Conservation (phyloP, 768 basidiomycete genomes). For the Candolleomyces efflorescens region DNA sequence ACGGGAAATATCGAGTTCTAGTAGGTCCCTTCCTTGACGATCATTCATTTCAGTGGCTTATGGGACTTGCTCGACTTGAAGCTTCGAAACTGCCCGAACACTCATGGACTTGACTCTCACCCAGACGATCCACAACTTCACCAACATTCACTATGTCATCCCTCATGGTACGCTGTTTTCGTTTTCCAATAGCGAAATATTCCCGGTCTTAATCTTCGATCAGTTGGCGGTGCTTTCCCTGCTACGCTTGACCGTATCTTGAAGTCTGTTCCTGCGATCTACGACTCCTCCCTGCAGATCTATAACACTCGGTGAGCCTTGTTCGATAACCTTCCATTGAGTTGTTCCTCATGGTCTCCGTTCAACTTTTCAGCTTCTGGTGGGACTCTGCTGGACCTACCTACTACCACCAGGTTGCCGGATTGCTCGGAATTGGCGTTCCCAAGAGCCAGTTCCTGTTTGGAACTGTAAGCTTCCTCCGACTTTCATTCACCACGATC, state of each 20-base stretch:
- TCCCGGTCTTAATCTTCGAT: neutral
- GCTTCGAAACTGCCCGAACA: slow-evolving; percentile 27
- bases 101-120: slow-evolving; percentile 26
- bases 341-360: neutral
- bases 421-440: slow-evolving; percentile 25
- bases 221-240: slow-evolving; percentile 31
- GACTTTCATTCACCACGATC: neutral
- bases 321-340: neutral
- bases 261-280: slow-evolving; percentile 25
- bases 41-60: neutral
- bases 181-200: neutral
- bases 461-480: slow-evolving; percentile 23
- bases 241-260: slow-evolving; percentile 28
- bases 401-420: slow-evolving; percentile 28
- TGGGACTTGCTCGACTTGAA: slow-evolving; percentile 3
- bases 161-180: slow-evolving; percentile 22
- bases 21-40: slow-evolving; percentile 11
- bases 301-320: slow-evolving; percentile 23
- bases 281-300: slow-evolving; percentile 27
- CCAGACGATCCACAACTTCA: slow-evolving; percentile 25
- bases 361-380: slow-evolving; percentile 22
- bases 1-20: slow-evolving; percentile 32
- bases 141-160: slow-evolving; percentile 30
- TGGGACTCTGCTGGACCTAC: slow-evolving; percentile 36
- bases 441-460: slow-evolving; percentile 28